Evolutionary conservation across 1,139 yeast species (phyloP).

Genomic region (Yamadazyma sp.): DNA sequence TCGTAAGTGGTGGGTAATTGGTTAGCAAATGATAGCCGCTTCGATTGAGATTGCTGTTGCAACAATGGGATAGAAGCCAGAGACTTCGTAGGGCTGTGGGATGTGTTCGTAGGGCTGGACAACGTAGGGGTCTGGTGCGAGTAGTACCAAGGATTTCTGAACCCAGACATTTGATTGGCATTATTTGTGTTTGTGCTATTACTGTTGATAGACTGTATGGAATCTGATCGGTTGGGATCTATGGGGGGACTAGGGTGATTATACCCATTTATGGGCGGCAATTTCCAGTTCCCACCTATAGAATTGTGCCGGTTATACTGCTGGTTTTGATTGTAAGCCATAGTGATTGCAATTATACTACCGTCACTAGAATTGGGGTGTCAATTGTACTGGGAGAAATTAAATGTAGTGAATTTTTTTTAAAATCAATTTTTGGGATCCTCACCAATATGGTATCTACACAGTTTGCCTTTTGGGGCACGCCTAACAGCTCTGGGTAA

Average conservation of each 20-base stretch:
- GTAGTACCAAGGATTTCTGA: slow-evolving; percentile 49
- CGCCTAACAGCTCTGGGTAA: too few relatives aligned
- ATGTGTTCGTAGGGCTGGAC: slow-evolving; percentile 16
- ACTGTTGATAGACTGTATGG: slow-evolving; percentile 8
- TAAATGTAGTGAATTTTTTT: too few relatives aligned
- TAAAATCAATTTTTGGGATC: too few relatives aligned
- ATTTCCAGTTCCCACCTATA: slow-evolving; percentile 42
- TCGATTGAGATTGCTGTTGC: slow-evolving; percentile 26
- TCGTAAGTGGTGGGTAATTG: slow-evolving; percentile 57
- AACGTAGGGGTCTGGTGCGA: slow-evolving; percentile 24
- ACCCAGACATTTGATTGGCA: slow-evolving; percentile 22
- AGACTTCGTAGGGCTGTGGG: slow-evolving; percentile 30
- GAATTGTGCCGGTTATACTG: slow-evolving; percentile 33
- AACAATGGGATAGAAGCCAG: slow-evolving; percentile 22
- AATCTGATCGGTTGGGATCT: slow-evolving; percentile 9
- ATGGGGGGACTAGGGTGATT: slow-evolving; percentile 11
- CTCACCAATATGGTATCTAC: too few relatives aligned
- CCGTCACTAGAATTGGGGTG: background rate
- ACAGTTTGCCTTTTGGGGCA: too few relatives aligned
- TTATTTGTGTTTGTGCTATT: slow-evolving; percentile 5
- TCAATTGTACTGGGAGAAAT: background rate
- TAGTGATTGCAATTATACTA: slow-evolving; percentile 4
- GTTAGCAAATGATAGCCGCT: slow-evolving; percentile 43
- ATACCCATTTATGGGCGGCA: slow-evolving; percentile 17
- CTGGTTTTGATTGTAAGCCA: slow-evolving; percentile 25